These are phyloP conservation scores for Yarrowia sp. DNA, from an alignment of 805 yeast species.

Conservation along the genomic window DNA sequence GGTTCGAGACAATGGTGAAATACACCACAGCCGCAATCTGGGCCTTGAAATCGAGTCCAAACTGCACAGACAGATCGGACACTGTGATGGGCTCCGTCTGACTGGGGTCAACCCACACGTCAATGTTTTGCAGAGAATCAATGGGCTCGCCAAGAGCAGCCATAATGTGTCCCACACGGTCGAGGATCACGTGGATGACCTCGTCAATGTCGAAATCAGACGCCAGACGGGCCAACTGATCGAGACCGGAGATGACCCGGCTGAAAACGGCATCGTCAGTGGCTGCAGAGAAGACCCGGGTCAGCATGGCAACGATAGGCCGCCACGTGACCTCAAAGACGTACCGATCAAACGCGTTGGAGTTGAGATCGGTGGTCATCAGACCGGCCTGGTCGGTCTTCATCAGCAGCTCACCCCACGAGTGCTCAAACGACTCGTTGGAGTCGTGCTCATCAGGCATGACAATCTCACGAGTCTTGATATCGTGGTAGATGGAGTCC, in stretches of 20 bases:
- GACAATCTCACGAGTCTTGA: constrained; percentile 84
- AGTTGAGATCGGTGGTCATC: constrained; percentile 35
- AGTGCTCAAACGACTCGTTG: constrained; percentile 88
- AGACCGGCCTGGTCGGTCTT: constrained; percentile 44
- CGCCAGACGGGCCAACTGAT: constrained; percentile 82
- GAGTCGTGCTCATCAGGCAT: constrained; percentile 98
- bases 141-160: constrained; percentile 65
- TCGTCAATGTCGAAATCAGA: constrained; percentile 62
- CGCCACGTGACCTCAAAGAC: constrained; percentile 71
- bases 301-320: constrained; percentile 71
- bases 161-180: constrained; percentile 62
- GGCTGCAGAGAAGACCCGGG: constrained; percentile 84
- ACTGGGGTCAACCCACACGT: constrained; percentile 56
- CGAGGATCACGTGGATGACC: constrained; percentile 51
- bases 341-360: constrained; percentile 68
- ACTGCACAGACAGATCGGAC: constrained; percentile 78
- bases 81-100: constrained; percentile 68
- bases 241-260: constrained; percentile 85
- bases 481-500: constrained; percentile 78
- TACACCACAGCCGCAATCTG: constrained; percentile 87
- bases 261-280: constrained; percentile 88
- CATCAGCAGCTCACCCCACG: constrained; percentile 53
- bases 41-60: constrained; percentile 91
- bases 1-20: constrained; percentile 62
- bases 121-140: constrained; percentile 44